Base-by-base conservation (phyloP, 352 stramenopile genomes). In the Globisporangium megalacanthum region DNA sequence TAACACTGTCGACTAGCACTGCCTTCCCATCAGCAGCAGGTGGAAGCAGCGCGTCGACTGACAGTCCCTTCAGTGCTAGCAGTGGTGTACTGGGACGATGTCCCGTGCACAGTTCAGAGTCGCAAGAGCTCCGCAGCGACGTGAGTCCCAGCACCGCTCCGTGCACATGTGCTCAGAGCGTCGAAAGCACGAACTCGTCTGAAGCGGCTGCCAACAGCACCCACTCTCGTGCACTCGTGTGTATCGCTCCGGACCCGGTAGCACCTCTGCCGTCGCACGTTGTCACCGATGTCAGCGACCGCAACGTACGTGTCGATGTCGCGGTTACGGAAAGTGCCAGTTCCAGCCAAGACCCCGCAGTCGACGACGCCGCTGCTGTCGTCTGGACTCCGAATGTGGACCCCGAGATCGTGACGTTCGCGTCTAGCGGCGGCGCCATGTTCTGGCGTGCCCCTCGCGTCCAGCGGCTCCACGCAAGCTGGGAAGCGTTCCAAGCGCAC, bases 401-500 rank as follows among this genome's bases (percentile, higher is more conserved):
- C 15, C 25, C 62, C 0, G 61, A 69, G 36, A 70, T 62, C 17
- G 31, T 63, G 17, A n/a, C 49, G 2, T 39, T 73, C 7, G 61
- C 59, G 0, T 71, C 64, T 6, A 60, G 65, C 14, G 59, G 60
- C 7, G 76, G 76, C 5, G 61, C 60, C 1, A 52, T 49, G 0
- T 39, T 86, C 10, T 91, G 75, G 75, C 74, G 76, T 6, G 80
- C 72, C 3, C 72, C 77, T 4, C 60, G 69, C 15, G 73, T 91
- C 20, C 58, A 70, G 44, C 75, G 69, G 1, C 69, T 69, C 5
- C 82, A 89, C 45, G 47, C 68, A 1, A 72, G 65, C 10, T 91
- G 80, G 80, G 63, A 72, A n/a, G 62, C 61, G 3, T 88, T 91
- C 51, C 71, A 83, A 45, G 68, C 71, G 33, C 75, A 86, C 51